Conservation (phyloP, 2,329 filamentous ascomycete genomes). For the Coniochaeta pulveracea region DNA sequence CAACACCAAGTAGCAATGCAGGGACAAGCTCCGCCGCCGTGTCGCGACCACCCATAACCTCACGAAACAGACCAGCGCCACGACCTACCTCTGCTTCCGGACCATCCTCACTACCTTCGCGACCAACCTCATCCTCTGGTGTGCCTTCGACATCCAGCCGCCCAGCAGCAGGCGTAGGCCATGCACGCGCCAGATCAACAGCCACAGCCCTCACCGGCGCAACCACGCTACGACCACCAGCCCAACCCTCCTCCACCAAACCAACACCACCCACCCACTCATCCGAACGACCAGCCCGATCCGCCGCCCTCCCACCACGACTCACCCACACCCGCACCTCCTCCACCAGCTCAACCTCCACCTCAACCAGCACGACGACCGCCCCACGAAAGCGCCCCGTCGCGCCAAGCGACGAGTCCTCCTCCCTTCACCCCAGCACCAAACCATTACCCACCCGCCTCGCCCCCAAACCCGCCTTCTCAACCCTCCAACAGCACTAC, state of each 20-base stretch:
- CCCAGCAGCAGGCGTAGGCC: conserved; percentile 12
- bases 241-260: conserved; percentile 9
- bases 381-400: conserved; percentile 1
- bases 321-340: neutral
- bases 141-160: conserved; percentile 10
- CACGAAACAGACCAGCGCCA: conserved; percentile 9
- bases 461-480: conserved; percentile 39
- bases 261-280: neutral
- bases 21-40: conserved; percentile 2
- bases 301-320: neutral
- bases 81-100: conserved; percentile 9
- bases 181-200: conserved; percentile 29
- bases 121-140: conserved; percentile 18
- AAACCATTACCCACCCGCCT: conserved; percentile 16
- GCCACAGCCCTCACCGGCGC: conserved; percentile 24
- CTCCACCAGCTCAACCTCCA: conserved; percentile 7
- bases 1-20: conserved; percentile 6
- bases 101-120: conserved; percentile 7
- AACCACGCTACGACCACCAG: conserved; percentile 27
- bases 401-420: neutral
- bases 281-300: neutral
- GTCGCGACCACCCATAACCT: conserved; percentile 8
- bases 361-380: conserved; percentile 4
- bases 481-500: conserved; percentile 55
- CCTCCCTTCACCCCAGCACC: conserved; percentile 6